A percentile compares a stretch with the other conserved stretches of the same genome.
Conservation (phyloP, 352 stramenopile genomes). For the Pythium folliculosum region DNA sequence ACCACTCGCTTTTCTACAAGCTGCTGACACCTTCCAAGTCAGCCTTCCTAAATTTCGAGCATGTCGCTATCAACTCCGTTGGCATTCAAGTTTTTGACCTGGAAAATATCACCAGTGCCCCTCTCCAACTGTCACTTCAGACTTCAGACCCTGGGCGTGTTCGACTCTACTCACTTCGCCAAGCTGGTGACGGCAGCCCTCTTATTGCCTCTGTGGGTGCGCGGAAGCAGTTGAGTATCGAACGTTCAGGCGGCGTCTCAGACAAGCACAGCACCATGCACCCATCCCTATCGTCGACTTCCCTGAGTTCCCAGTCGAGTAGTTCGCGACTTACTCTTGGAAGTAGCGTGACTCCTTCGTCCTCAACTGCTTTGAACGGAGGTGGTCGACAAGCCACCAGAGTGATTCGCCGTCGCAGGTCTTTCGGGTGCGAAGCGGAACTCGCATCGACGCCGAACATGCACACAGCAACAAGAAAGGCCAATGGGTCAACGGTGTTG, state of each 20-base stretch:
- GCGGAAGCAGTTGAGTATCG: constrained; percentile 11
- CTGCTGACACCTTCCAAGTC: constrained; percentile 82
- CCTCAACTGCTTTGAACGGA: constrained; percentile 2
- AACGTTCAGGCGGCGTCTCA: not conserved
- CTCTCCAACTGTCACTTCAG: constrained; percentile 77
- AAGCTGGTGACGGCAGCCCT: constrained; percentile 18
- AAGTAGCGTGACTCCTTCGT: constrained; percentile 8
- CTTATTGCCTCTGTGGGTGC: constrained; percentile 4
- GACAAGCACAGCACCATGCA: constrained; percentile 21
- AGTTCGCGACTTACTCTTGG: constrained; percentile 10
- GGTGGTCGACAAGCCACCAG: constrained; percentile 6
- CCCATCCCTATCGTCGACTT: constrained; percentile 22
- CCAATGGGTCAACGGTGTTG: constrained; percentile 38
- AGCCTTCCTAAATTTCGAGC: constrained; percentile 88
- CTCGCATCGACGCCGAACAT: constrained; percentile 28
- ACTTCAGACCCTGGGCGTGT: constrained; percentile 75
- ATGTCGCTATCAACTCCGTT: constrained; percentile 82
- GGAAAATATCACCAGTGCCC: constrained; percentile 87
- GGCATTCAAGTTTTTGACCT: constrained; percentile 88
- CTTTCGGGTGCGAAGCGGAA: constrained; percentile 73
- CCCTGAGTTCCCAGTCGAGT: constrained; percentile 28
- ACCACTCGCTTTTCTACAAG: constrained; percentile 91
- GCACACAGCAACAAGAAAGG: constrained; percentile 39
- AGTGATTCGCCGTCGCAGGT: constrained; percentile 65
- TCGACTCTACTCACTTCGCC: constrained; percentile 68